Base-by-base conservation (phyloP, 1,139 yeast species). In the Blastobotrys apis region DNA sequence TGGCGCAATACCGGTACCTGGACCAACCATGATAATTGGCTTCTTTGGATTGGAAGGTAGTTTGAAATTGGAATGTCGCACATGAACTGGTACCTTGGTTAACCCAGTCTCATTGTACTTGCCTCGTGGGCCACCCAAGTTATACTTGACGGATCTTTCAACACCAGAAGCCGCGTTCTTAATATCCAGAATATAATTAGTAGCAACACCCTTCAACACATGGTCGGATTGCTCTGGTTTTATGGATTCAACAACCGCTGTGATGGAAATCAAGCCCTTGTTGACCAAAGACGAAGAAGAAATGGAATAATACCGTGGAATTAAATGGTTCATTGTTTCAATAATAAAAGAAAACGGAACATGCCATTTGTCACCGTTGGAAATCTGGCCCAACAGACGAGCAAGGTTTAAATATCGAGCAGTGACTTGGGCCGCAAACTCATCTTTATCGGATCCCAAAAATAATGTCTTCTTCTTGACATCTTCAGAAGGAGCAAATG, bases 1-100 rank as follows among this genome's bases (percentile, higher is more conserved):
- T 50, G 98, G 98, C 9, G 98, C 97, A 47, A 92, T 92, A 63
- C 98, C 98, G 5, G 98, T 92, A 53, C 98, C 98, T 39, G 98
- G 97, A 31, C 98, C 98, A 62, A 92, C 76, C 83, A 90, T 79
- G 56, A 92, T 86, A 29, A 92, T 76, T 6, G 98, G 97, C 37
- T 83, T 80, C 13, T 77, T 66, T 25, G 94, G 82, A 61, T 86
- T 86, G 13, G 88, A 73, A n/a, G 98, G 98, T 53, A 92, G 74
- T 71, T 87, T 90, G 72, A 92, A 92, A 46, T 94, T 85, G 6
- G 97, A 88, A 67, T 94, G 87, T 69, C 98, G 84, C 39, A 92
- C 84, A 64, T 88, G 96, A 37, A 92, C 82, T 10, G 97, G 97
- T 45, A 90, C 73, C 61, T 81, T 84, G 65, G 60, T 72, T 5